Evolutionary conservation across 768 basidiomycete genomes (phyloP).

Genomic region (Sarcodon sp.): DNA sequence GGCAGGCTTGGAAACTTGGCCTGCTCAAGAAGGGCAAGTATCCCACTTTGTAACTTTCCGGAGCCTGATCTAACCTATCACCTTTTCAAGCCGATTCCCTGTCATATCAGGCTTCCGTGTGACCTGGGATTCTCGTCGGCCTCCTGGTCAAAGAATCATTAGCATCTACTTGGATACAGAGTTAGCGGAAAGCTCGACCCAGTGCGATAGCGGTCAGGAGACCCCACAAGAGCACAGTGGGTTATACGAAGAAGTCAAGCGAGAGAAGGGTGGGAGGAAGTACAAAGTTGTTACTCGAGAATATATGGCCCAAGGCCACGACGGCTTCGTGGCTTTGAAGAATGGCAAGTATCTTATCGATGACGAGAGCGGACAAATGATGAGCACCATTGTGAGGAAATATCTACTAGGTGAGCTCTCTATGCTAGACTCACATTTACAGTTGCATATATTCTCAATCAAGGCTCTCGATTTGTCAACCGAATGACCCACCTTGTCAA

Average conservation of each 20-base stretch:
- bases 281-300: slow-evolving; percentile 81
- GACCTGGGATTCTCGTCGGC: slow-evolving; percentile 72
- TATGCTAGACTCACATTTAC: not conserved
- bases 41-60: slow-evolving; percentile 2
- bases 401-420: slow-evolving; percentile 59
- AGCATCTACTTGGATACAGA: slow-evolving; percentile 50
- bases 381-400: slow-evolving; percentile 69
- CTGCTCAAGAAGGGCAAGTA: slow-evolving; percentile 78
- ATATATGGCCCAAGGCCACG: slow-evolving; percentile 69
- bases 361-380: slow-evolving; percentile 69
- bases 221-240: not conserved
- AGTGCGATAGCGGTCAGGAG: slow-evolving; percentile 15
- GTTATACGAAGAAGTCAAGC: slow-evolving; percentile 33
- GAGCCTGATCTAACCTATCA: slow-evolving; percentile 13
- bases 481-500: slow-evolving; percentile 33
- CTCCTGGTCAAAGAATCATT: slow-evolving; percentile 59
- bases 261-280: slow-evolving; percentile 33
- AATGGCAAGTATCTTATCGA: slow-evolving; percentile 62
- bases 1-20: slow-evolving; percentile 60
- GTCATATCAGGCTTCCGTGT: slow-evolving; percentile 76
- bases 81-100: slow-evolving; percentile 61
- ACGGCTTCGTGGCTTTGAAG: slow-evolving; percentile 64
- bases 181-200: slow-evolving; percentile 10
- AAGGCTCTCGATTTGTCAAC: slow-evolving; percentile 69
- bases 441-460: not conserved